Base-by-base conservation (phyloP, 139 green algal genomes). In the Picochlorum sp. region DNA sequence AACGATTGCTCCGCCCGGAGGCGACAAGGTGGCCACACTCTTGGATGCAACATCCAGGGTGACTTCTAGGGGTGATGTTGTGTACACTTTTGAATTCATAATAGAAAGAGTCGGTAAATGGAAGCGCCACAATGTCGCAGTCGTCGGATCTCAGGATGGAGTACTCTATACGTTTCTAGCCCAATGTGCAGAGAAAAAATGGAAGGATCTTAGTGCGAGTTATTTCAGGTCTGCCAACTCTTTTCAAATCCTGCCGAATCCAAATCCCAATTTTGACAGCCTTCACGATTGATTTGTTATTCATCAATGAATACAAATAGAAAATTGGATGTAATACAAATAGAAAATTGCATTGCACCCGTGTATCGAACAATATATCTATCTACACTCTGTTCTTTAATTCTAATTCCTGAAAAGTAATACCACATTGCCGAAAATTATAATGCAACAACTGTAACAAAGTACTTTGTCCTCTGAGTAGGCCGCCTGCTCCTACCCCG, bases 11-110 rank as follows among this genome's bases (percentile, higher is more conserved):
- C 77, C 77, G 0, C 33, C 58, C 9, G 66, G 67, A 7, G 74
- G 61, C 1, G 63, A 66, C 9, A 77, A 69, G 40, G 63, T 60
- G 14, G 82, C 83, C 18, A 39, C 13, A 9, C 71, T 94, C 24
- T 28, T 92, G 0, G 24, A 47, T 3, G 73, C 83, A 26, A 44
- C n/a, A 16, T 36, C 57, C 35, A 59, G 64, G 47, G 69, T 44
- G 26, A 31, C 22, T 31, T 47, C 14, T 36, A 39, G 9, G 1
- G 71, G 64, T 7, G 53, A 74, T 12, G 43, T 82, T 20, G 92
- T 90, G 59, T 94, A 89, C 53, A 77, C 47, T 5, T 31, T 86
- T 33, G 85, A 95, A 65, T 95, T 88, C 63, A 94, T 72, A 2
- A 71, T 95, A 1, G 55, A 50, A 29, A 30, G 18, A 24, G 20